phyloP scores from a whole-genome alignment of 2,329 filamentous ascomycete genomes.

The Sporothrix globosa region DNA sequence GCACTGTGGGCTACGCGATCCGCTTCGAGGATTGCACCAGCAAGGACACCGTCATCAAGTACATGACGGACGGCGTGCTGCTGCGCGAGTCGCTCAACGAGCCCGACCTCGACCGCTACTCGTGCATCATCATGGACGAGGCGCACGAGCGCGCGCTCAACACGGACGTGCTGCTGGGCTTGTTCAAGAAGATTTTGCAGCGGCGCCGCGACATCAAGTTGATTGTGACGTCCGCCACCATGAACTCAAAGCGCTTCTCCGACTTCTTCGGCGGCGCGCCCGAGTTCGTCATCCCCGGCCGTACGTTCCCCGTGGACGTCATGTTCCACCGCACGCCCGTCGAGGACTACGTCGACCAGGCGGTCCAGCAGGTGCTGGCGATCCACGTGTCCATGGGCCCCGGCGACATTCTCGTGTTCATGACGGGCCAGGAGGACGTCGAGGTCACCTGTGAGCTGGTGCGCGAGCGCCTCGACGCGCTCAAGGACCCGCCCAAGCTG shows the following conservation, averaged over 20 bases:
- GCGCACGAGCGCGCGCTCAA: slow-evolving; percentile 96
- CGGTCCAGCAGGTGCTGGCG: slow-evolving; percentile 91
- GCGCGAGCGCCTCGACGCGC: slow-evolving; percentile 79
- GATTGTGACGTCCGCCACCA: slow-evolving; percentile 96
- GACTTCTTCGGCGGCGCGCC: slow-evolving; percentile 95
- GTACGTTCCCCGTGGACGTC: slow-evolving; percentile 95
- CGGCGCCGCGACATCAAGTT: slow-evolving; percentile 88
- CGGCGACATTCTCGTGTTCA: slow-evolving; percentile 96
- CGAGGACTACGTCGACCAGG: slow-evolving; percentile 96
- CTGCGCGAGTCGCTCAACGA: slow-evolving; percentile 92
- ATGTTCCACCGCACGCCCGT: slow-evolving; percentile 94
- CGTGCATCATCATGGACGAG: slow-evolving; percentile 99
- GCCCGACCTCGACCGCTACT: slow-evolving; percentile 91
- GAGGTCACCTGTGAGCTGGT: slow-evolving; percentile 94
- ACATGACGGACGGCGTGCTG: slow-evolving; percentile 97
- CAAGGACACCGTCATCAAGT: slow-evolving; percentile 94
- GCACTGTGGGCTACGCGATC: slow-evolving; percentile 91
- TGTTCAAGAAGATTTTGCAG: slow-evolving; percentile 96
- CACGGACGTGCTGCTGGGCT: slow-evolving; percentile 94
- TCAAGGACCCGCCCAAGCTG: slow-evolving; percentile 93
- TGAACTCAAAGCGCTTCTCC: slow-evolving; percentile 96
- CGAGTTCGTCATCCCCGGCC: slow-evolving; percentile 92
- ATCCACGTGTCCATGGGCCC: slow-evolving; percentile 94
- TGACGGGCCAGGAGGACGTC: slow-evolving; percentile 99
- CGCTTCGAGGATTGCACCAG: slow-evolving; percentile 98